phyloP scores from a whole-genome alignment of 1,284 basidiomycete species.

The Naganishia liquefaciens region DNA sequence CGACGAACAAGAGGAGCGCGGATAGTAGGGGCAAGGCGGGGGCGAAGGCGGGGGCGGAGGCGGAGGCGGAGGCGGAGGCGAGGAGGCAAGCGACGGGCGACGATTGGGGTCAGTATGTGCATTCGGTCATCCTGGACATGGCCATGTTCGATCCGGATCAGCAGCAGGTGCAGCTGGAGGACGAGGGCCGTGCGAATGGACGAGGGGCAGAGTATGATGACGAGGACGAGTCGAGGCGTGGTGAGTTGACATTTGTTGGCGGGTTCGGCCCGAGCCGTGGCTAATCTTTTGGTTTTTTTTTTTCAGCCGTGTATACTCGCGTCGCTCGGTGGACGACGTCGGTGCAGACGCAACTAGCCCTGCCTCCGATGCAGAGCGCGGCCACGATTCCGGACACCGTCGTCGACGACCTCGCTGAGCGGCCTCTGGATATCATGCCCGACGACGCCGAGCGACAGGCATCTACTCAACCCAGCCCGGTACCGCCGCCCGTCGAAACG shows the following conservation, averaged over 20 bases:
- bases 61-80: not conserved
- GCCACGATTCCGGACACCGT: too few relatives aligned
- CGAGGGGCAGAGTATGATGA: not conserved
- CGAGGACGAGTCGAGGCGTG: constrained; percentile 6
- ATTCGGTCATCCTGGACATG: constrained; percentile 49
- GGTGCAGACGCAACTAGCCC: not conserved
- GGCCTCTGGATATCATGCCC: too few relatives aligned
- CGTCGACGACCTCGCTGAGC: too few relatives aligned
- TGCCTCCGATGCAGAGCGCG: not conserved
- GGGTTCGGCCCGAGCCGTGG: too few relatives aligned
- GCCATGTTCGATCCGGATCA: constrained; percentile 46
- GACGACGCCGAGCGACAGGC: too few relatives aligned
- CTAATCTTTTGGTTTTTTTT: not conserved
- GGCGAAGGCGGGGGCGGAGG: too few relatives aligned
- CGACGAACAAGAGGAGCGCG: not conserved
- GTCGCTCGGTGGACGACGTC: constrained; percentile 15
- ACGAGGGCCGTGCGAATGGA: not conserved
- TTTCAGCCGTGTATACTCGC: constrained; percentile 3
- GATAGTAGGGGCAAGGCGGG: not conserved
- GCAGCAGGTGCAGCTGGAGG: constrained; percentile 18
- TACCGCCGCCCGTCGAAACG: too few relatives aligned
- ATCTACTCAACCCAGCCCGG: too few relatives aligned
- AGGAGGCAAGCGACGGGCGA: constrained; percentile 15
- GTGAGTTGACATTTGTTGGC: not conserved
- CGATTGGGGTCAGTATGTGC: constrained; percentile 46